Base-by-base conservation (phyloP, 1,139 yeast genomes). In the Hyphopichia khmerensis region DNA sequence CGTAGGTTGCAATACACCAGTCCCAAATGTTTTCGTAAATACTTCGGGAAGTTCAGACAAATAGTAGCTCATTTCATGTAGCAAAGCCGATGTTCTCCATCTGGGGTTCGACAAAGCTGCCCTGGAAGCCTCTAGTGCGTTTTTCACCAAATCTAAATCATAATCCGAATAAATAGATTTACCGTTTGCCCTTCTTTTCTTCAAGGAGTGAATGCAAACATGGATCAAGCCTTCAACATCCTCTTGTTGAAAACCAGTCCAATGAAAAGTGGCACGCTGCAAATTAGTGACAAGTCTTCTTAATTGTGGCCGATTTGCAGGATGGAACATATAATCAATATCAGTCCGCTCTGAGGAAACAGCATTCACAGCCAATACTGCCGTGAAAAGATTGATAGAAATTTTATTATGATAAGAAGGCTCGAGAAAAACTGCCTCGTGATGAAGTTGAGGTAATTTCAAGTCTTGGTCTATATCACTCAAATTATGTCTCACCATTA, bases 341-440 rank as follows among this genome's bases (percentile, higher is more conserved):
- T 79, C 91, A 13, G 70, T 74, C 38, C 89, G 60, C 53, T 83
- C 88, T 0, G 89, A 82, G 3, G 88, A 79, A 2, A 84, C 86
- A 0, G 90, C 87, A 65, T 84, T 84, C 1, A 82, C 80, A 0
- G 88, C 87, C 40, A 84, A 64, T 1, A 83, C 87, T 0, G 88
- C 79, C 5, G 79, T 75, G 55, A 84, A 84, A 13, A 84, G 59
- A 53, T 84, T 83, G 13, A 82, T 68, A 0, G 88, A 77, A 18
- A 83, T 50, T 45, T 69, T 77, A 53, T 84, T 84, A 49, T 80
- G 84, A 48, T 62, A 75, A 0, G 88, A 80, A 0, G 89, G 89
- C 41, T 73, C 66, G 14, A 84, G 52, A 48, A 77, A 75, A 0
- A 81, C 76, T 0, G 84, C 81, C 17, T 69, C 72, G 50, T 82